Conservation (phyloP, 495 filamentous ascomycete genomes). For the Hypomontagnella submonticulosa region DNA sequence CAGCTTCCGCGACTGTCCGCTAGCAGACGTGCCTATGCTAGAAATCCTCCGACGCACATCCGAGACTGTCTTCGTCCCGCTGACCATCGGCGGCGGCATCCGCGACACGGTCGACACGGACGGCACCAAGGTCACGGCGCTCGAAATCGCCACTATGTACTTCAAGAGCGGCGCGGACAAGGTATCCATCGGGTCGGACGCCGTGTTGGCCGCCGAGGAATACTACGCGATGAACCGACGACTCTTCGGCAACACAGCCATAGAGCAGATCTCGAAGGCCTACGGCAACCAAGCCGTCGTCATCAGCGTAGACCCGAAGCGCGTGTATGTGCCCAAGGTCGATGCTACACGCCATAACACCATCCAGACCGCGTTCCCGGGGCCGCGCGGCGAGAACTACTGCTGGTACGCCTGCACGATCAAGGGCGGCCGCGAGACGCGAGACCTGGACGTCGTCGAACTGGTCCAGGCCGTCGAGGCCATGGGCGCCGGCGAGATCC, state of each 20-base stretch:
- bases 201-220: constrained; percentile 90
- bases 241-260: constrained; percentile 83
- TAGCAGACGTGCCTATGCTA: constrained; percentile 93
- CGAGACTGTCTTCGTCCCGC: constrained; percentile 94
- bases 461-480: constrained; percentile 90
- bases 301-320: constrained; percentile 91
- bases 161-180: constrained; percentile 99
- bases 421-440: constrained; percentile 90
- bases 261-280: constrained; percentile 91
- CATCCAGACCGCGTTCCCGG: constrained; percentile 73
- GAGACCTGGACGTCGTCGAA: constrained; percentile 90
- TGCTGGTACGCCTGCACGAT: constrained; percentile 99
- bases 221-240: constrained; percentile 75
- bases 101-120: constrained; percentile 89
- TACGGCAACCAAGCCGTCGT: constrained; percentile 98
- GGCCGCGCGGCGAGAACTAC: constrained; percentile 79
- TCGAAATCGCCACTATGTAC: constrained; percentile 95
- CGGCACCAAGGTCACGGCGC: constrained; percentile 84
- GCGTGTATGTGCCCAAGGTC: constrained; percentile 81
- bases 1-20: constrained; percentile 91
- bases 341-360: constrained; percentile 82
- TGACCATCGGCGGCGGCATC: constrained; percentile 96
- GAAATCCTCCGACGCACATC: constrained; percentile 88
- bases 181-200: constrained; percentile 96
- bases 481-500: constrained; percentile 92